Evolutionary conservation across 2,329 filamentous ascomycete species (phyloP).

Genomic region (Pseudogymnoascus sp.): DNA sequence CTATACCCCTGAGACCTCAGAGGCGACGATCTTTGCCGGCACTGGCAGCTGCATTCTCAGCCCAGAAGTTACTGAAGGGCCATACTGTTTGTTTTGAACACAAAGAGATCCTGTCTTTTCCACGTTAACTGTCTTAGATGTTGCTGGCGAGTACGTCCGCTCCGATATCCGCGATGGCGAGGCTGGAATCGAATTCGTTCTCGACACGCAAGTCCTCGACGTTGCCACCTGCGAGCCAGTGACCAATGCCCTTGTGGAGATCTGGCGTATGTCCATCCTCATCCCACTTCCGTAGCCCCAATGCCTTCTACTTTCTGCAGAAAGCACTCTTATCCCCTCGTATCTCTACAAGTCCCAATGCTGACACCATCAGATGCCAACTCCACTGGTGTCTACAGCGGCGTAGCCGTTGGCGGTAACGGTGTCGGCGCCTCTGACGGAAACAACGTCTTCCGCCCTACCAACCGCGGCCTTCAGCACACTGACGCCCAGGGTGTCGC

Average conservation of each 20-base stretch:
- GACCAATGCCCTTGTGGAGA: slow-evolving; percentile 29
- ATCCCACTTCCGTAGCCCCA: slow-evolving; percentile 11
- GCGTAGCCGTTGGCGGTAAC: slow-evolving; percentile 33
- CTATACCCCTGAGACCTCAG: slow-evolving; percentile 30
- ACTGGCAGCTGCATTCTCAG: slow-evolving; percentile 41
- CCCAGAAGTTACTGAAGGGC: slow-evolving; percentile 46
- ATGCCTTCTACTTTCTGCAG: background rate
- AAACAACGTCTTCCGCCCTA: slow-evolving; percentile 33
- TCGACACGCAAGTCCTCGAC: slow-evolving; percentile 35
- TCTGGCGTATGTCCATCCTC: slow-evolving; percentile 29
- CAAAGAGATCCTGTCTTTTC: slow-evolving; percentile 15
- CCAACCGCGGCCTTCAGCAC: slow-evolving; percentile 34
- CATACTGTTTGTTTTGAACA: slow-evolving; percentile 36
- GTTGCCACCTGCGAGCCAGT: slow-evolving; percentile 35
- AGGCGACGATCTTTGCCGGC: slow-evolving; percentile 33
- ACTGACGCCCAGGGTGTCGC: slow-evolving; percentile 36
- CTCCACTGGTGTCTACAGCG: slow-evolving; percentile 33
- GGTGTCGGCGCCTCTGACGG: slow-evolving; percentile 31
- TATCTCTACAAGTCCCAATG: background rate
- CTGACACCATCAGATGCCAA: slow-evolving; percentile 28
- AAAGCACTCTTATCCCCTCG: background rate
- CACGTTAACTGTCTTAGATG: slow-evolving; percentile 22
- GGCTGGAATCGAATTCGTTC: slow-evolving; percentile 31
- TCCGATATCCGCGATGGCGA: slow-evolving; percentile 31
- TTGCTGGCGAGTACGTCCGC: slow-evolving; percentile 32